Evolutionary conservation across 2,329 filamentous ascomycete genomes (phyloP).

Genomic region (Fusarium sp.): DNA sequence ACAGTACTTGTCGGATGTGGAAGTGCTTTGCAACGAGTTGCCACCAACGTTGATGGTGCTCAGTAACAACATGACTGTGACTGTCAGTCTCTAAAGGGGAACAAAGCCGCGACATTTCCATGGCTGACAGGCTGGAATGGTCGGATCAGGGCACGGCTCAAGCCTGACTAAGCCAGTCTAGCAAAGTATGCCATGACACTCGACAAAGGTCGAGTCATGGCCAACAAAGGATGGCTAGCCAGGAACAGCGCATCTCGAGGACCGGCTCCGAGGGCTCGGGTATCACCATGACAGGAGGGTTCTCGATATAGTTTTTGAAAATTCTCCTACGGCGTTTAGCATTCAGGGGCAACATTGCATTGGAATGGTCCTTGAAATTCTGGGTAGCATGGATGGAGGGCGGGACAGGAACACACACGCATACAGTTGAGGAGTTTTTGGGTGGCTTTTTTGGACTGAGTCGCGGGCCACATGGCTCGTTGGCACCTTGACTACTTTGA

Average conservation of each 20-base stretch:
- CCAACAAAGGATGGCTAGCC: slow-evolving; percentile 38
- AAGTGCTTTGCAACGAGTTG: slow-evolving; percentile 82
- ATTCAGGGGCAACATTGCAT: slow-evolving; percentile 31
- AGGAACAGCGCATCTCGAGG: slow-evolving; percentile 30
- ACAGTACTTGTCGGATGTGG: slow-evolving; percentile 82
- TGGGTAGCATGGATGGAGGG: slow-evolving; percentile 14
- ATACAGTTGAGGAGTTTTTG: slow-evolving; percentile 5
- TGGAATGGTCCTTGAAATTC: slow-evolving; percentile 38
- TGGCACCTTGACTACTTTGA: slow-evolving; percentile 8
- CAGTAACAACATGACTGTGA: slow-evolving; percentile 93
- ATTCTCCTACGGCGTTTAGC: slow-evolving; percentile 34
- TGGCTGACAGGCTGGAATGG: slow-evolving; percentile 34
- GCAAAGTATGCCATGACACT: slow-evolving; percentile 22
- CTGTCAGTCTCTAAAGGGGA: slow-evolving; percentile 73
- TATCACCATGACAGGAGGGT: not conserved
- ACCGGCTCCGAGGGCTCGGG: slow-evolving; percentile 19
- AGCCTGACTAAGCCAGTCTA: slow-evolving; percentile 11
- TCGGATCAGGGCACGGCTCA: slow-evolving; percentile 9
- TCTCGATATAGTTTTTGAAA: slow-evolving; percentile 38
- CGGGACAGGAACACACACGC: not conserved
- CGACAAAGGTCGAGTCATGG: slow-evolving; percentile 33
- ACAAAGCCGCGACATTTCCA: slow-evolving; percentile 40
- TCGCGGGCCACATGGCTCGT: slow-evolving; percentile 34
- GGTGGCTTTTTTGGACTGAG: slow-evolving; percentile 37
- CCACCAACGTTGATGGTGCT: slow-evolving; percentile 85